These are phyloP conservation scores for Kodamaea sagamina DNA, from an alignment of 805 yeast genomes.

Conservation along the genomic window DNA sequence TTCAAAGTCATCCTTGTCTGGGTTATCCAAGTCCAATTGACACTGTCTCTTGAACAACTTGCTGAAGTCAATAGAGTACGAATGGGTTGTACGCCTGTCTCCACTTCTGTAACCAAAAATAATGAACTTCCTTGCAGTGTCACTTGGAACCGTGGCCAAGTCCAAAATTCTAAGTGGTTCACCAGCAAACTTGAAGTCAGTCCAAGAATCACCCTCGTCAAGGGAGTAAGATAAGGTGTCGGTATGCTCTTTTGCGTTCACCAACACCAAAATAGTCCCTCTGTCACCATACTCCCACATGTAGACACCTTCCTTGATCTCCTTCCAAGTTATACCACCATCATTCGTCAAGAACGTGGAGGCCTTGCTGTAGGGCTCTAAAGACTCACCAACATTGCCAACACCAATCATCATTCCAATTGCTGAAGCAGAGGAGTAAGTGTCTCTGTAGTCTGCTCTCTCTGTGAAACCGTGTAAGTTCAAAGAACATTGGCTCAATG, in stretches of 20 bases:
- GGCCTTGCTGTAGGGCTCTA: slow-evolving; percentile 53
- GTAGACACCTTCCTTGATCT: slow-evolving; percentile 67
- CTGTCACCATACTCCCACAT: slow-evolving; percentile 98
- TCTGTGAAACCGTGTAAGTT: slow-evolving; percentile 92
- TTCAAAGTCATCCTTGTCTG: slow-evolving; percentile 42
- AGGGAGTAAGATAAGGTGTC: slow-evolving; percentile 62
- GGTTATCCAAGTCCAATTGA: slow-evolving; percentile 44
- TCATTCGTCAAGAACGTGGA: slow-evolving; percentile 82
- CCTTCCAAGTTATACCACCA: slow-evolving; percentile 89
- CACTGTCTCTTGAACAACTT: slow-evolving; percentile 39
- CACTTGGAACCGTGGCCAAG: slow-evolving; percentile 87
- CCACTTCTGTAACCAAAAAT: slow-evolving; percentile 49
- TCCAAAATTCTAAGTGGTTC: slow-evolving; percentile 61
- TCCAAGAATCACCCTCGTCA: slow-evolving; percentile 83
- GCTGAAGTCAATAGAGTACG: slow-evolving; percentile 43
- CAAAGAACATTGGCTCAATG: slow-evolving; percentile 67
- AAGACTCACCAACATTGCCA: slow-evolving; percentile 81
- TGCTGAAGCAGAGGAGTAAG: slow-evolving; percentile 86
- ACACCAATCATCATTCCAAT: slow-evolving; percentile 85
- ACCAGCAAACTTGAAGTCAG: slow-evolving; percentile 60
- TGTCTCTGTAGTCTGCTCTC: slow-evolving; percentile 77
- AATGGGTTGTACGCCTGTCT: slow-evolving; percentile 46
- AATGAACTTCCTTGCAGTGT: slow-evolving; percentile 78
- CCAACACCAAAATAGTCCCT: slow-evolving; percentile 81
- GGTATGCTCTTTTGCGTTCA: slow-evolving; percentile 58